Evolutionary conservation across 495 filamentous ascomycete genomes (phyloP).

Genomic region (Penicillium longicatenatum): DNA sequence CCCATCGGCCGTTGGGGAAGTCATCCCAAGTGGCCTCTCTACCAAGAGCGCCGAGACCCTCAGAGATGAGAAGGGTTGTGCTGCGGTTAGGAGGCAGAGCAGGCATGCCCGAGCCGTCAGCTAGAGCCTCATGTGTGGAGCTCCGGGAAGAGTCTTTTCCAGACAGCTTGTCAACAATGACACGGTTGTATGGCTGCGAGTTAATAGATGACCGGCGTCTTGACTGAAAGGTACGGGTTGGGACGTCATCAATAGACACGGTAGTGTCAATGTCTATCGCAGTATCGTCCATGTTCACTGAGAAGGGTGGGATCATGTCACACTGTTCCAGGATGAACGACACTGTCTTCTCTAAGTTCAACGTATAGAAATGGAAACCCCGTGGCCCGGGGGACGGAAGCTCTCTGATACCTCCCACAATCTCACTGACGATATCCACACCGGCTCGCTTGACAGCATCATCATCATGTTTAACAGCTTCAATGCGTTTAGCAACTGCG

Average conservation of each 20-base stretch:
- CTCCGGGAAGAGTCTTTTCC: conserved; percentile 38
- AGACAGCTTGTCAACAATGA: conserved; percentile 67
- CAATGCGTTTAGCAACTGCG: conserved; percentile 67
- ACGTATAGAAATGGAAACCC: conserved; percentile 96
- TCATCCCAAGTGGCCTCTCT: conserved; percentile 99
- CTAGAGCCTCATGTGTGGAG: conserved; percentile 58
- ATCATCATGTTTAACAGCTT: conserved; percentile 83
- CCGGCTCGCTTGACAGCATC: conserved; percentile 76
- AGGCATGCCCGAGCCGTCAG: conserved; percentile 44
- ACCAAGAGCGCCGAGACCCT: conserved; percentile 86
- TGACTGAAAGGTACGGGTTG: conserved; percentile 30
- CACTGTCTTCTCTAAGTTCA: conserved; percentile 96
- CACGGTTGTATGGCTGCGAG: conserved; percentile 71
- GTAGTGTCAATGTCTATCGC: conserved; percentile 46
- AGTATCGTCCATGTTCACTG: conserved; percentile 30
- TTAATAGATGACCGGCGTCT: conserved; percentile 55
- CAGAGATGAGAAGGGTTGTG: conserved; percentile 87
- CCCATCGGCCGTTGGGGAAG: conserved; percentile 96
- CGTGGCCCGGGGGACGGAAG: conserved; percentile 58
- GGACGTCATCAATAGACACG: conserved; percentile 40
- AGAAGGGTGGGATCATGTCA: conserved; percentile 70
- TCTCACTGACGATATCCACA: conserved; percentile 50
- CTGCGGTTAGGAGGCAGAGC: conserved; percentile 56
- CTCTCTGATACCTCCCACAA: conserved; percentile 60
- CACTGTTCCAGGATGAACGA: conserved; percentile 87